Evolutionary conservation across 2,329 filamentous ascomycete genomes (phyloP), one percentile per base, ranked within the genome.

Genomic region (Hortaea werneckii): DNA sequence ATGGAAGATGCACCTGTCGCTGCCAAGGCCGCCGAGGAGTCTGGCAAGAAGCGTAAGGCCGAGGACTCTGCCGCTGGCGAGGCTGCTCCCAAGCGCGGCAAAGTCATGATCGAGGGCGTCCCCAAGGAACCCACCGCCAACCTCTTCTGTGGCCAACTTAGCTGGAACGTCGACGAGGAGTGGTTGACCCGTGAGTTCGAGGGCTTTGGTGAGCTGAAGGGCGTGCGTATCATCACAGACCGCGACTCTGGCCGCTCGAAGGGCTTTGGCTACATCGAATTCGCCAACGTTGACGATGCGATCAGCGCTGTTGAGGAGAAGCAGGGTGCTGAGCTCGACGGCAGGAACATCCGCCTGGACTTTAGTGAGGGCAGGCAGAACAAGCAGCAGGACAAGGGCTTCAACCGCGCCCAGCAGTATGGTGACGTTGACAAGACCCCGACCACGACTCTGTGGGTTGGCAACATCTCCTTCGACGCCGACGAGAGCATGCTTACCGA

Each of bases 201-300:
- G 72, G 70, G 78, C 52, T 90, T 83, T 60, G 83, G 82, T 53
- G 83, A 83, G 61, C 75, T 94, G 46, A 70, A 73, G 54, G 77
- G 79, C 58, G 83, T 82, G 54, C 83, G 87, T 58, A 81, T 95
- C 62, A 85, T 95, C 65, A 89, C 81, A 58, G 87, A 94, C 72
- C 83, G 83, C 66, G 79, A 82, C 46, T 78, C 75, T 61, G 85
- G 86, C 60, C 83, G 87, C 63, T 90, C 88, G 68, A 88, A 88
- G 71, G 89, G 78, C 55, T 95, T 94, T 67, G 89, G 89, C 50
- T 95, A 95, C 65, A 85, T 95, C 59, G 88, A 95, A 73, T 95
- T 89, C 68, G 73, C 75, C 63, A 78, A 74, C 55, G 68, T 76
- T 50, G 81, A 78, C 49, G 76, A 79, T 63, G 85, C 84, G 46